These are phyloP conservation scores for Apiospora kogelbergensis DNA, from an alignment of 2,329 filamentous ascomycete species.

Conservation along the genomic window DNA sequence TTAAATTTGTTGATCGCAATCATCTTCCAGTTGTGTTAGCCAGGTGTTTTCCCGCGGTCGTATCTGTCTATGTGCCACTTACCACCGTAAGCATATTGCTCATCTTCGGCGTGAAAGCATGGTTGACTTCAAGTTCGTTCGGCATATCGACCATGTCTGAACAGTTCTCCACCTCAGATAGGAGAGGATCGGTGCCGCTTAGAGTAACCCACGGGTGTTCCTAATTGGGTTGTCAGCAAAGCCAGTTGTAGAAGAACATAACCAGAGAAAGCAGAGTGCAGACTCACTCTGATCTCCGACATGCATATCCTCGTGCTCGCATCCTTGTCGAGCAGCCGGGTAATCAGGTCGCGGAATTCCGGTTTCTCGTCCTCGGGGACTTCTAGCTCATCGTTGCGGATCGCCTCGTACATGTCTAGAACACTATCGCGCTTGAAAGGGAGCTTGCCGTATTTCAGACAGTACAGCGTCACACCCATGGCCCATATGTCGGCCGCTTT, in stretches of 20 bases:
- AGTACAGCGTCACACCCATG: constrained; percentile 95
- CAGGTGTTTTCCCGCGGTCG: constrained; percentile 14
- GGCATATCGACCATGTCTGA: constrained; percentile 76
- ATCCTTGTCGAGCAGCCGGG: constrained; percentile 77
- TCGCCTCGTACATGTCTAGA: constrained; percentile 86
- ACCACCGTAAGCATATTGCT: constrained; percentile 82
- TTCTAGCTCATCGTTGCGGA: constrained; percentile 67
- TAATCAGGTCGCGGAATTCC: constrained; percentile 73
- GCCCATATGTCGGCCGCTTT: constrained; percentile 96
- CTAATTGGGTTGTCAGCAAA: constrained; percentile 45
- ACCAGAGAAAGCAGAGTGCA: background rate
- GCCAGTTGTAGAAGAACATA: background rate
- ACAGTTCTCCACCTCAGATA: constrained; percentile 84
- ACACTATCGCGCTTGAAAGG: constrained; percentile 81
- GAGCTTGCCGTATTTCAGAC: constrained; percentile 82
- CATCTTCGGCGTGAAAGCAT: constrained; percentile 89
- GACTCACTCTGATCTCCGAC: constrained; percentile 73
- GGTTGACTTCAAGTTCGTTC: constrained; percentile 86
- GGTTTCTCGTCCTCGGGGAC: constrained; percentile 65
- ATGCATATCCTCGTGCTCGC: constrained; percentile 81
- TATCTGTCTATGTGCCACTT: constrained; percentile 24
- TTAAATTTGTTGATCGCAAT: constrained; percentile 93
- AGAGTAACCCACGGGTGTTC: constrained; percentile 92
- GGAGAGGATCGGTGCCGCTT: constrained; percentile 71
- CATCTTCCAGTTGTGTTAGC: constrained; percentile 53